phyloP scores from a whole-genome alignment of 78 protist genomes.

The Pigoraptor vietnamica region DNA sequence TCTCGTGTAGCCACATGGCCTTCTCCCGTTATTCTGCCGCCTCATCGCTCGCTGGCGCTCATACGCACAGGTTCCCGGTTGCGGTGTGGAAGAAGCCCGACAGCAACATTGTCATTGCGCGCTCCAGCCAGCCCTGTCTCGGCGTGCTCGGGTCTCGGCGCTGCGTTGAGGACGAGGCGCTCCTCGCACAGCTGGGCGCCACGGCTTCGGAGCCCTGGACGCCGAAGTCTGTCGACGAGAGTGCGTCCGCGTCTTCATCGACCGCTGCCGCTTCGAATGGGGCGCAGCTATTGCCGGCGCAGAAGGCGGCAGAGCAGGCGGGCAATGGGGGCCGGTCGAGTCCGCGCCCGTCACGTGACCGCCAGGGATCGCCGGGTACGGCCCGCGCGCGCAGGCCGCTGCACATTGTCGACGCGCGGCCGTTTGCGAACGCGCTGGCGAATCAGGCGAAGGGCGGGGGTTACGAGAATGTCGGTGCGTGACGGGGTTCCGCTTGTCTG shows the following conservation, averaged over 20 bases:
- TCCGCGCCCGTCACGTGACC: no score
- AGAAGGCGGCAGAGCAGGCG: no score
- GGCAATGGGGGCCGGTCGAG: no score
- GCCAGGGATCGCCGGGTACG: not conserved
- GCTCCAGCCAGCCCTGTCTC: not conserved
- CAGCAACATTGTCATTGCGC: not conserved
- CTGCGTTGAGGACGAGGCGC: not conserved
- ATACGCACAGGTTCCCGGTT: not conserved
- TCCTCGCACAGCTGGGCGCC: not conserved
- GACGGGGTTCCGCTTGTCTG: no score
- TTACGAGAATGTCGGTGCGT: not conserved
- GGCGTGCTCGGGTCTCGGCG: not conserved
- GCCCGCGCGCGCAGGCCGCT: not conserved
- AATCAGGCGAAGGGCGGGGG: slow-evolving; percentile 16
- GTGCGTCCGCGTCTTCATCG: no score
- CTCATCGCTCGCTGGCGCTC: no score
- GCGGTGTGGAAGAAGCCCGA: not conserved
- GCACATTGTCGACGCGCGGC: slow-evolving; percentile 14
- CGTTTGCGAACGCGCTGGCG: slow-evolving; percentile 13
- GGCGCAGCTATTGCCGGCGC: no score
- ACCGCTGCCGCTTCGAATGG: no score
- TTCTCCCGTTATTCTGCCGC: not conserved
- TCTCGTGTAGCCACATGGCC: no score
- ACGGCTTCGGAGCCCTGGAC: not conserved
- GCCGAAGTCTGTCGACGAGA: no score